These are phyloP conservation scores for Avena sativa DNA, from an alignment of 176 grass and related monocot genomes.

Conservation along the genomic window DNA sequence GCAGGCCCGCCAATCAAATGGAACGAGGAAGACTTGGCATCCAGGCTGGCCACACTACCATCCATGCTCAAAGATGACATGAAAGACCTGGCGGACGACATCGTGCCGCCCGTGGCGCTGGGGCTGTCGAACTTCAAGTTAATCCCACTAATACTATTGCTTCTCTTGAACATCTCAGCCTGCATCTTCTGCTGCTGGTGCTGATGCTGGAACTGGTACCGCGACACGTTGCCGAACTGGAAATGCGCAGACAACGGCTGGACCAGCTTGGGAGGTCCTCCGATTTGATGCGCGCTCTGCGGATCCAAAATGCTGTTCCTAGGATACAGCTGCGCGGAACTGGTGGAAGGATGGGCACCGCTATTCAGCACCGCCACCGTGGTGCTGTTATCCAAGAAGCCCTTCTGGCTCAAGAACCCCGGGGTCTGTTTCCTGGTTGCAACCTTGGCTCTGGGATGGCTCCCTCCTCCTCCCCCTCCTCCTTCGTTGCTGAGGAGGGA, in stretches of 20 bases:
- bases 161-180: constrained; percentile 76
- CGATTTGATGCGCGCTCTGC: constrained; percentile 4
- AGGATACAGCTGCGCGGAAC: constrained; percentile 51
- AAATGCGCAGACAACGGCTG: constrained; percentile 59
- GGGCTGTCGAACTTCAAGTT: constrained; percentile 80
- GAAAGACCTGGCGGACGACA: constrained; percentile 65
- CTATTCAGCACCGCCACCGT: constrained; percentile 26
- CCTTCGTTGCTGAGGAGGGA: constrained; percentile 55
- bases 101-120: constrained; percentile 39
- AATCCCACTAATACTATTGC: constrained; percentile 49
- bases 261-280: constrained; percentile 48
- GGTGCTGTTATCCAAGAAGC: constrained; percentile 44
- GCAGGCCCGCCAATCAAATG: constrained; percentile 63
- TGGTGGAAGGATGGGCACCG: constrained; percentile 54
- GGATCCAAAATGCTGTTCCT: constrained; percentile 44
- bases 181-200: constrained; percentile 70
- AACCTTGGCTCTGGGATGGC: constrained; percentile 70
- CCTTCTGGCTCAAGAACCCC: constrained; percentile 51
- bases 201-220: constrained; percentile 74
- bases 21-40: constrained; percentile 65
- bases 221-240: constrained; percentile 39
- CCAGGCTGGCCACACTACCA: constrained; percentile 69
- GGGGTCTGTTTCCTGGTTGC: constrained; percentile 37
- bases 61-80: constrained; percentile 86
- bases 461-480: neutral